Evolutionary conservation across 2,329 filamentous ascomycete species (phyloP).

Genomic region (Fonsecaea erecta): DNA sequence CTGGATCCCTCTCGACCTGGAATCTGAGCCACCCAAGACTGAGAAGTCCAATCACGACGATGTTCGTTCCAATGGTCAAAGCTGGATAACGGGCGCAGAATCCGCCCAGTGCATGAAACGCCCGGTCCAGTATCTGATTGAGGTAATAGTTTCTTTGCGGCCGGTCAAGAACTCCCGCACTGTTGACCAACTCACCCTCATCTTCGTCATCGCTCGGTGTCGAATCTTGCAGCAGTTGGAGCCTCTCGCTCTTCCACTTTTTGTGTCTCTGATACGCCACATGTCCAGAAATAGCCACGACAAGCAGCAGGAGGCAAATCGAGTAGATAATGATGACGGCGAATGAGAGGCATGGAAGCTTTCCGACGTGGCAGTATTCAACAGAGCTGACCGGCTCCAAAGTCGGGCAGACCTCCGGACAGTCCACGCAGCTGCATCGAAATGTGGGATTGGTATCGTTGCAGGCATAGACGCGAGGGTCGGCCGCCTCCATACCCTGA

Average conservation of each 20-base stretch:
- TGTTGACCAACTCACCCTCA: slow-evolving; percentile 81
- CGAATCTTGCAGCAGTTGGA: slow-evolving; percentile 84
- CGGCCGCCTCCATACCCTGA: slow-evolving; percentile 68
- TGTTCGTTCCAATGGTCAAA: slow-evolving; percentile 75
- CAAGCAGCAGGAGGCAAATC: slow-evolving; percentile 70
- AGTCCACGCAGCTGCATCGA: slow-evolving; percentile 92
- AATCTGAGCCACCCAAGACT: slow-evolving; percentile 90
- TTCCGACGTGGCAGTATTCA: slow-evolving; percentile 78
- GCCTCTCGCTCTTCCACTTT: slow-evolving; percentile 75
- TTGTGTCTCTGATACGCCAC: slow-evolving; percentile 75
- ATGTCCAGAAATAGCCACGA: slow-evolving; percentile 71
- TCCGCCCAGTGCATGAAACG: slow-evolving; percentile 80
- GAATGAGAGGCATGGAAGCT: slow-evolving; percentile 92
- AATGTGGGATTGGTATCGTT: slow-evolving; percentile 86
- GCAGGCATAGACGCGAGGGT: slow-evolving; percentile 80
- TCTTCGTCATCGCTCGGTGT: slow-evolving; percentile 82
- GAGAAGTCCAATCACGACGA: slow-evolving; percentile 76
- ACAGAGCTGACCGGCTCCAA: slow-evolving; percentile 74
- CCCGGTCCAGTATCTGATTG: slow-evolving; percentile 78
- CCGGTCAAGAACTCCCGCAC: slow-evolving; percentile 75
- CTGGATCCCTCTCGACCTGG: slow-evolving; percentile 86
- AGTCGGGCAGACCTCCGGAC: slow-evolving; percentile 80
- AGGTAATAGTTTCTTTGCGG: slow-evolving; percentile 79
- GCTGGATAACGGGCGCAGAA: slow-evolving; percentile 80
- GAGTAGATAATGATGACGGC: slow-evolving; percentile 86